Evolutionary conservation across 2,329 filamentous ascomycete species (phyloP).

Genomic region (Simplicillium aogashimaense): DNA sequence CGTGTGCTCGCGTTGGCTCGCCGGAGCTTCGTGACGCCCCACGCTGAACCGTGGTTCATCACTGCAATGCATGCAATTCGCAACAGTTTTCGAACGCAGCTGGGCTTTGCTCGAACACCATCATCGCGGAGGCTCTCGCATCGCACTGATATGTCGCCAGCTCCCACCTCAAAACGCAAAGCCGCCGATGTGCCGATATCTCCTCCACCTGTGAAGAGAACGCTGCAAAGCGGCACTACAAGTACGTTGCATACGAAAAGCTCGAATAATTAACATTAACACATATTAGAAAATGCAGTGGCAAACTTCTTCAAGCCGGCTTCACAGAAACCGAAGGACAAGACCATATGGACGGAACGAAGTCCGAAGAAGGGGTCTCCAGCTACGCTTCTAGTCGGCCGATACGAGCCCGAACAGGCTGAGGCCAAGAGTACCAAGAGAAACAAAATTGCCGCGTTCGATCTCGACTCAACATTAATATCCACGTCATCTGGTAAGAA

Average conservation of each 20-base stretch:
- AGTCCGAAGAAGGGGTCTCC: constrained; percentile 36
- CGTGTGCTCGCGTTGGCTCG: too few relatives aligned
- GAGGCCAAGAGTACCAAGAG: constrained; percentile 23
- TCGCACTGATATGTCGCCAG: constrained; percentile 6
- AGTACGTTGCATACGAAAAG: constrained; percentile 22
- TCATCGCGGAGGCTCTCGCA: too few relatives aligned
- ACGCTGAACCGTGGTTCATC: too few relatives aligned
- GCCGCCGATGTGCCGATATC: constrained; percentile 33
- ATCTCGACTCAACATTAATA: constrained; percentile 82
- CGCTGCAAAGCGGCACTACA: constrained; percentile 39
- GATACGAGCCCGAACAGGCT: constrained; percentile 43
- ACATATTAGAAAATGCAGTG: constrained; percentile 52
- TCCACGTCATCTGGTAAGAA: constrained; percentile 69
- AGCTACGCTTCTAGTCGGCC: constrained; percentile 63
- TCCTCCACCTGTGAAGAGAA: constrained; percentile 43
- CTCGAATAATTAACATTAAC: too few relatives aligned
- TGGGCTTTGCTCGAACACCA: too few relatives aligned
- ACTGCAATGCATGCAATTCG: too few relatives aligned
- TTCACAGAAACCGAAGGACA: constrained; percentile 75
- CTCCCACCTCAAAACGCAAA: constrained; percentile 21
- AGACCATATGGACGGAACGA: constrained; percentile 62
- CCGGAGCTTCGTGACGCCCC: too few relatives aligned
- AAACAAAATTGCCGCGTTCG: constrained; percentile 61
- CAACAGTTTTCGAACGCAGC: too few relatives aligned
- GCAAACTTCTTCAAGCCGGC: constrained; percentile 80